A percentile compares a stretch with the other conserved stretches of the same genome.
phyloP scores from a whole-genome alignment of 306 rosid genomes.

The Trichosanthes truncata region DNA sequence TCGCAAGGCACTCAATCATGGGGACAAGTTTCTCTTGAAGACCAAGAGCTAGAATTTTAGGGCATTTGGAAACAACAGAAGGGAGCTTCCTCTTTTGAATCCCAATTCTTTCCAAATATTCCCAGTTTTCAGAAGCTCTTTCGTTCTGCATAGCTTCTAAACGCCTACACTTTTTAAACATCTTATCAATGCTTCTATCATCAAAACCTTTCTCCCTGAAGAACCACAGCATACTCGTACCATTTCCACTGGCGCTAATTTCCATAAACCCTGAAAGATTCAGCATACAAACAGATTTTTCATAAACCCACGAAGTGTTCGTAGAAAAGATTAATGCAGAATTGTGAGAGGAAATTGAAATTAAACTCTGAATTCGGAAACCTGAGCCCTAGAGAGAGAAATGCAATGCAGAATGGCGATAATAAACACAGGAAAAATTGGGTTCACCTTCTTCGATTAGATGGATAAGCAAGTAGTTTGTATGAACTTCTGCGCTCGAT shows the following conservation, averaged over 20 bases:
- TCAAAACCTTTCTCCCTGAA: slow-evolving; percentile 85
- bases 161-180: slow-evolving; percentile 64
- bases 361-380: background rate
- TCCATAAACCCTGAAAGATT: slow-evolving; percentile 36
- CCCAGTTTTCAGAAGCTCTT: slow-evolving; percentile 77
- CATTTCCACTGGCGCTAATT: slow-evolving; percentile 37
- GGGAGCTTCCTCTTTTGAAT: slow-evolving; percentile 83
- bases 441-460: background rate
- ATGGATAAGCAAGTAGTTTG: background rate
- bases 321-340: background rate
- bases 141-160: slow-evolving; percentile 49
- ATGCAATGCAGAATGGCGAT: background rate
- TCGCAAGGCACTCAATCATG: slow-evolving; percentile 63
- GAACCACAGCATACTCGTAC: slow-evolving; percentile 72
- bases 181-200: slow-evolving; percentile 52
- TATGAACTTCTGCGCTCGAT: background rate
- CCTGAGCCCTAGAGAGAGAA: background rate
- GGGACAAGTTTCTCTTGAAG: slow-evolving; percentile 80
- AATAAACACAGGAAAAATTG: background rate
- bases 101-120: slow-evolving; percentile 57
- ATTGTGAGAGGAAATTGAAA: background rate
- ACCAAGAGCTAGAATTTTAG: slow-evolving; percentile 64
- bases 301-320: background rate
- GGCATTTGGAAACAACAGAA: slow-evolving; percentile 72
- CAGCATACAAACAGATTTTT: background rate